Conservation (phyloP, 2,329 filamentous ascomycete species). For the Rutstroemia sp. region DNA sequence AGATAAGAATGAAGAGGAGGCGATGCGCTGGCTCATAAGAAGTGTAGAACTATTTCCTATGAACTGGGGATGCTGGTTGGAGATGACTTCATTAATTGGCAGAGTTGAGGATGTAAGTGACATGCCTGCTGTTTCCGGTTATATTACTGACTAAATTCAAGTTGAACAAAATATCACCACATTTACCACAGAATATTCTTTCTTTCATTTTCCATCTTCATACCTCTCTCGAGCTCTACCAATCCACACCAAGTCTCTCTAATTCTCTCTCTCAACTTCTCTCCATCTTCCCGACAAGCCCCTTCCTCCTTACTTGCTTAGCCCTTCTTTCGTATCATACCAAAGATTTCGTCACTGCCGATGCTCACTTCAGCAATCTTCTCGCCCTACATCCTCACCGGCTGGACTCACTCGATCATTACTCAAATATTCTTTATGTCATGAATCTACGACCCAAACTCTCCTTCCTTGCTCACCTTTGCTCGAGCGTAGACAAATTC, state of each 20-base stretch:
- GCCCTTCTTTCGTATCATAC: conserved; percentile 85
- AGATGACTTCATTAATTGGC: conserved; percentile 74
- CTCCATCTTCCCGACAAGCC: conserved; percentile 76
- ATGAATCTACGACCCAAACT: conserved; percentile 82
- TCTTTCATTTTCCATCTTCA: conserved; percentile 91
- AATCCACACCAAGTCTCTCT: conserved; percentile 69
- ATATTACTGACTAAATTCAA: conserved; percentile 33
- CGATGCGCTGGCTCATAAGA: conserved; percentile 77
- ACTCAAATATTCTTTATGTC: conserved; percentile 96
- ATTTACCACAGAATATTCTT: conserved; percentile 83
- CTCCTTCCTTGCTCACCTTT: conserved; percentile 85
- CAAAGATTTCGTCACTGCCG: conserved; percentile 66
- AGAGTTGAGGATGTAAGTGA: conserved; percentile 70
- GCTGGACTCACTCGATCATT: conserved; percentile 87
- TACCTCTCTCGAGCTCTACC: conserved; percentile 85
- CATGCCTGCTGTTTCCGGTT: background rate
- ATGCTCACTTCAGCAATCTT: conserved; percentile 66
- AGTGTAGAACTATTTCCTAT: conserved; percentile 87
- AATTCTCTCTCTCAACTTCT: conserved; percentile 71
- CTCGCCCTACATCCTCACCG: conserved; percentile 68
- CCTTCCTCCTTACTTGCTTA: conserved; percentile 84
- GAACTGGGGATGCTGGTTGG: conserved; percentile 97
- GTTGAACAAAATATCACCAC: conserved; percentile 63
- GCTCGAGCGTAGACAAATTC: conserved; percentile 89
- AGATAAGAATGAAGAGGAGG: conserved; percentile 80